These are phyloP conservation scores for Rhodamnia argentea DNA, from an alignment of 345 rosid species.

Conservation along the genomic window DNA sequence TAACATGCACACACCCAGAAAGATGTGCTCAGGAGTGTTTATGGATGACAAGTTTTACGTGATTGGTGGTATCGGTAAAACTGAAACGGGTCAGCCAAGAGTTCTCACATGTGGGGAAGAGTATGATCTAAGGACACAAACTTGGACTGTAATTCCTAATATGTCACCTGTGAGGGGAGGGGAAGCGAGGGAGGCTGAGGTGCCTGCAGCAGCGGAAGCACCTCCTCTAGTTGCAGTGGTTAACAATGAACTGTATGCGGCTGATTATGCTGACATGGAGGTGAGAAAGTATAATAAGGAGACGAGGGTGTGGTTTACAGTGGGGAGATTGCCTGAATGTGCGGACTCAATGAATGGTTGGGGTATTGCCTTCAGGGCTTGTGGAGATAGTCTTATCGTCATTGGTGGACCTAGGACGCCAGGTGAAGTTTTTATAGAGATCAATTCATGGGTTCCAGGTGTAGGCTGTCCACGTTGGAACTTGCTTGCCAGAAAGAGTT, in stretches of 20 bases:
- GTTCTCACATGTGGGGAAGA: constrained; percentile 75
- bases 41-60: constrained; percentile 89
- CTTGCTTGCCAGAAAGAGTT: constrained; percentile 64
- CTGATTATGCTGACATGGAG: constrained; percentile 77
- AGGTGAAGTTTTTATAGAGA: constrained; percentile 75
- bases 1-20: constrained; percentile 73
- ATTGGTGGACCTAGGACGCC: constrained; percentile 76
- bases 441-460: constrained; percentile 78
- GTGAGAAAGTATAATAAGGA: constrained; percentile 67
- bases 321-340: constrained; percentile 79
- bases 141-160: constrained; percentile 68
- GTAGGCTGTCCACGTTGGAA: constrained; percentile 74
- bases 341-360: constrained; percentile 87
- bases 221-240: constrained; percentile 92
- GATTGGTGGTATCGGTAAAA: constrained; percentile 71
- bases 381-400: constrained; percentile 75
- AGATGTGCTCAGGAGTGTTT: constrained; percentile 90
- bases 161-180: constrained; percentile 66
- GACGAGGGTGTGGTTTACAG: constrained; percentile 40
- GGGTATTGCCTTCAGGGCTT: constrained; percentile 95
- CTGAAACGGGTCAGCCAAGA: constrained; percentile 15
- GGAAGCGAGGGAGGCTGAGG: constrained; percentile 25
- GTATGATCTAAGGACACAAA: constrained; percentile 56
- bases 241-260: constrained; percentile 68
- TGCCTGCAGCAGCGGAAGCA: constrained; percentile 65